A percentile compares a stretch with the other conserved stretches of the same genome.
Evolutionary conservation across 352 stramenopile species (phyloP).

Genomic region (Peronospora belbahrii): DNA sequence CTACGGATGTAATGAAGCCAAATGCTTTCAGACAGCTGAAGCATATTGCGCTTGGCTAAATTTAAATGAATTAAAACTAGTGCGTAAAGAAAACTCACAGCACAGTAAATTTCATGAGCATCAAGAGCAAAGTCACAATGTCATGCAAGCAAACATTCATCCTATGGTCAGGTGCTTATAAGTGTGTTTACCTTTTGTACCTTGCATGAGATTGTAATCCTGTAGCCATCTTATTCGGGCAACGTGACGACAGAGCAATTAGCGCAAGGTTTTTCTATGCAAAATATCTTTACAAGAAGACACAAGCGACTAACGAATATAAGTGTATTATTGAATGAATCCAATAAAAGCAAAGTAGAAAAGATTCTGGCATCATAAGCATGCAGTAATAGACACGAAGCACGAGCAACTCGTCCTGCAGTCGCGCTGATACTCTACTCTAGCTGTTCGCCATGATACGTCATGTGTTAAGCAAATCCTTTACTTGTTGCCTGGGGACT

Average conservation of each 20-base stretch:
- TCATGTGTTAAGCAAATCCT: not conserved
- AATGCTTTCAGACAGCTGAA: constrained; percentile 28
- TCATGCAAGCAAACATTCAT: too few species aligned
- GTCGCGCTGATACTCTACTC: not conserved
- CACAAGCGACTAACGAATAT: constrained; percentile 16
- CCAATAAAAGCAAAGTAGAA: constrained; percentile 7
- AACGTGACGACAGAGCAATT: too few species aligned
- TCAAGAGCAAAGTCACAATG: too few species aligned
- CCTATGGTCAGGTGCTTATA: constrained; percentile 60
- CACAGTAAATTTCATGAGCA: too few species aligned
- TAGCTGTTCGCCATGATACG: constrained; percentile 11
- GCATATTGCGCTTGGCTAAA: too few species aligned
- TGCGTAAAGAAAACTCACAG: too few species aligned
- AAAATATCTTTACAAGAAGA: not conserved
- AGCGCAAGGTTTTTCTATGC: not conserved
- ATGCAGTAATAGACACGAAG: constrained; percentile 5
- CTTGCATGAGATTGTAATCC: constrained; percentile 26
- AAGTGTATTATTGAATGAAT: constrained; percentile 24
- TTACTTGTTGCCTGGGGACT: constrained; percentile 67
- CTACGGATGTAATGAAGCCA: too few species aligned
- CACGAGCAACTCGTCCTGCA: constrained; percentile 1
- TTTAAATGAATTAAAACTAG: too few species aligned
- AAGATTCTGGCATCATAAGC: constrained; percentile 8
- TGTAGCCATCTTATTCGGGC: constrained; percentile 8
- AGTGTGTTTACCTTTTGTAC: constrained; percentile 56